These are phyloP conservation scores for Coniochaeta sp. DNA, from an alignment of 2,329 filamentous ascomycete species.

Conservation along the genomic window DNA sequence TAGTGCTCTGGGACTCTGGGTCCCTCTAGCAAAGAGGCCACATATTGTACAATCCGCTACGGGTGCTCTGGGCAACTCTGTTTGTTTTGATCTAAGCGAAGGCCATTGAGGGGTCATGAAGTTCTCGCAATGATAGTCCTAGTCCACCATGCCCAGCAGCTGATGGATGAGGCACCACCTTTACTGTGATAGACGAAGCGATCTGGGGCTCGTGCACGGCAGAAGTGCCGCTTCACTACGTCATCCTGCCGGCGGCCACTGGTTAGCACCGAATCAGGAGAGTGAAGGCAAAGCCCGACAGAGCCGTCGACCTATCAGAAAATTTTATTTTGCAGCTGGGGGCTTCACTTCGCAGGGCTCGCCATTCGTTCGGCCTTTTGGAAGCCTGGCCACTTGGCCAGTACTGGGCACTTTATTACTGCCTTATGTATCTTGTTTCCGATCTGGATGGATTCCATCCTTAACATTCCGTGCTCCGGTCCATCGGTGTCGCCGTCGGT, in stretches of 20 bases:
- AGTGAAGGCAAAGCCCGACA: not conserved
- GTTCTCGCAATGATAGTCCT: not conserved
- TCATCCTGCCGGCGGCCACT: not conserved
- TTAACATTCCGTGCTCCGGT: not conserved
- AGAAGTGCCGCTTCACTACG: not conserved
- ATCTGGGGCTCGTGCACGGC: not conserved
- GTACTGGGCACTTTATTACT: not conserved
- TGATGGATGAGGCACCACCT: not conserved
- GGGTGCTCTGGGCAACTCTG: not conserved
- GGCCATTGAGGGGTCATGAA: not conserved
- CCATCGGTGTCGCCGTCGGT: not conserved
- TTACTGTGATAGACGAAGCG: not conserved
- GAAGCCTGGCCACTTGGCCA: not conserved
- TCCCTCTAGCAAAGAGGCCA: not conserved
- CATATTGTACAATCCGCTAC: not conserved
- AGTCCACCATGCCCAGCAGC: no score
- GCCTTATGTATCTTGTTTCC: not conserved
- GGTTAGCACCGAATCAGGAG: not conserved
- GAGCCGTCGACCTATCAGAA: slow-evolving; percentile 3
- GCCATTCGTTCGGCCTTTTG: not conserved
- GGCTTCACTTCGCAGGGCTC: not conserved
- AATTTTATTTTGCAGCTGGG: slow-evolving; percentile 1
- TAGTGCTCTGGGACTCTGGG: not conserved
- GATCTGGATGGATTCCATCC: not conserved
- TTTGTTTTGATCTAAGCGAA: not conserved